A percentile compares a stretch with the other conserved stretches of the same genome.
These are phyloP conservation scores for Backusella circina DNA, from an alignment of 192 early-diverging fungal genomes.

Conservation along the genomic window DNA sequence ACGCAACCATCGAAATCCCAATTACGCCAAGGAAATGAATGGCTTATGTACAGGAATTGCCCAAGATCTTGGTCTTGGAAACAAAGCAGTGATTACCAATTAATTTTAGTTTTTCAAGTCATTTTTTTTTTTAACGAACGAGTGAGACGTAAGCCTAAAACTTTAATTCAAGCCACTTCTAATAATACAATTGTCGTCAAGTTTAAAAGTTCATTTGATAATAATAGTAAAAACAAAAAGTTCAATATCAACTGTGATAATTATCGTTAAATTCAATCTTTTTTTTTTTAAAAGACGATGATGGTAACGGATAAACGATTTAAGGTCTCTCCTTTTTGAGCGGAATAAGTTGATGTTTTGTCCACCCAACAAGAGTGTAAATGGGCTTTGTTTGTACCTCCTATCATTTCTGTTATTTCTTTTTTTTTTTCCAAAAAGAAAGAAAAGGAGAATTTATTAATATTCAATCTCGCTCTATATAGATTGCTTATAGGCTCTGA, in stretches of 20 bases:
- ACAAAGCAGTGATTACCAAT: no score
- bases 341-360: background rate
- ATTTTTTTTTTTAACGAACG: background rate
- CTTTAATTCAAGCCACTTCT: background rate
- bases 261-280: background rate
- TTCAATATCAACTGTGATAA: background rate
- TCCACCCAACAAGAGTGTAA: background rate
- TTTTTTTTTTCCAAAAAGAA: background rate
- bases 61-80: no score
- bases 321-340: background rate
- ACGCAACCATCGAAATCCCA: no score
- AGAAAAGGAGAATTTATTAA: no score
- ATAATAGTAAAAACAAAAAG: background rate
- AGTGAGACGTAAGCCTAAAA: background rate
- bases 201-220: background rate
- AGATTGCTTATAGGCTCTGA: no score
- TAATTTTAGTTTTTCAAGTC: no score
- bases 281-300: background rate
- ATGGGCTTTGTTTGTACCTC: background rate
- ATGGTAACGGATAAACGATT: background rate
- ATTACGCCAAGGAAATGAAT: no score
- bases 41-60: no score
- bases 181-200: background rate
- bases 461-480: no score
- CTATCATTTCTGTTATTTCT: background rate